Conservation (phyloP, 768 basidiomycete genomes). For the Neoboletus magnificus region DNA sequence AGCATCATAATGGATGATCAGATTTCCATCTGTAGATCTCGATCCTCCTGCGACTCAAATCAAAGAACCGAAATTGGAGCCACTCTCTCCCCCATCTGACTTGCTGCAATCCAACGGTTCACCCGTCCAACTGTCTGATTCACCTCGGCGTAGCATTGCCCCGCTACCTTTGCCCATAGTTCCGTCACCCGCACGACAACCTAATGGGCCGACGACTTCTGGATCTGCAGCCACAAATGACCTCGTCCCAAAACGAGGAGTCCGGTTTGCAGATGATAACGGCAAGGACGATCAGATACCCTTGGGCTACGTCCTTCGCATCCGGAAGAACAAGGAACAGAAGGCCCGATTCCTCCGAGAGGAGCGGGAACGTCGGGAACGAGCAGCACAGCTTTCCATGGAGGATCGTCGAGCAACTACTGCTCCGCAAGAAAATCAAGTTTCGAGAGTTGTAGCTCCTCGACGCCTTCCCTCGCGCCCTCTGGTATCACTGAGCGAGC, state of each 20-base stretch:
- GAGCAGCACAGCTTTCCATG: constrained; percentile 27
- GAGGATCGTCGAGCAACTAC: constrained; percentile 33
- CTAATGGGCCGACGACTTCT: neutral
- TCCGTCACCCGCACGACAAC: neutral
- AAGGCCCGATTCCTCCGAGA: constrained; percentile 63
- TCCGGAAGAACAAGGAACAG: constrained; percentile 70
- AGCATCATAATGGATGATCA: constrained; percentile 10
- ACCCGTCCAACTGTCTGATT: neutral
- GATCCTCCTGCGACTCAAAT: constrained; percentile 17
- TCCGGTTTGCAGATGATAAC: constrained; percentile 63
- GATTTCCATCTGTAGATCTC: constrained; percentile 16
- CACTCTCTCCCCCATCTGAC: constrained; percentile 1
- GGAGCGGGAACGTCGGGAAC: constrained; percentile 52
- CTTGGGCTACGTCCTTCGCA: constrained; percentile 64
- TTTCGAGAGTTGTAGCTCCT: constrained; percentile 14
- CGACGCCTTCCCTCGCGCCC: constrained; percentile 15
- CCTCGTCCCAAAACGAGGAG: constrained; percentile 43
- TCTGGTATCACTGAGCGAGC: constrained; percentile 13
- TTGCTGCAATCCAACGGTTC: constrained; percentile 3
- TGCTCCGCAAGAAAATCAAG: constrained; percentile 8
- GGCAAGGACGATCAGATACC: constrained; percentile 65
- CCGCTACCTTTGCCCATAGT: neutral
- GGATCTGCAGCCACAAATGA: constrained; percentile 11
- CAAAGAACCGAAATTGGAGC: constrained; percentile 1
- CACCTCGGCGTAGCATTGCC: neutral